Evolutionary conservation across 805 yeast genomes (phyloP), one percentile per base, ranked within the genome.

Genomic region (Hanseniaspora osmophila): DNA sequence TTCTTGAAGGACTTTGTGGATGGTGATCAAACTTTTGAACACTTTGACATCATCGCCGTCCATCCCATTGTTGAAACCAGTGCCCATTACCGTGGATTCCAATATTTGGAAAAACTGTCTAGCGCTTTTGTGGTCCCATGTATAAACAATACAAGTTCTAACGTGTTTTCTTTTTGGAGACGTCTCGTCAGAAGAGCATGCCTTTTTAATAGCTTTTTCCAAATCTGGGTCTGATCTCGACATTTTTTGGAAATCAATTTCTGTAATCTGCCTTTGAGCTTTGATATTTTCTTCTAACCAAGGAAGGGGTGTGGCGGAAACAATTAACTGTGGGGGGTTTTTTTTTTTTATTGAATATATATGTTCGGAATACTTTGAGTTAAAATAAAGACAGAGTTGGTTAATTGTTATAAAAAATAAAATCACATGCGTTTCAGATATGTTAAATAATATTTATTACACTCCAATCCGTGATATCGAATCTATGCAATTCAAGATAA

Each of bases 151-250:
- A 67, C 96, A 86, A 1, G 94, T 86, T 56, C 98, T 71, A 6
- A 90, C 97, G 64, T 90, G 98, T 61, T 90, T 90, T 54, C 98
- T 71, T 63, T 90, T 90, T 1, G 98, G 96, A 0, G 96, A 94
- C 3, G 83, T 73, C 58, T 87, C 96, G 22, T 87, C 96, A 16
- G 74, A 51, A 22, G 81, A 79, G 48, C 94, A 82, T 0, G 98
- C 96, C 66, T 90, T 90, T 58, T 77, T 80, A 33, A 67, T 48
- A 29, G 65, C 60, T 2, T 65, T 61, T 16, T 60, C 64, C 37
- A 74, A 53, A 46, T 73, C 73, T 2, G 67, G 47, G 1, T 66
- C 73, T 2, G 61, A 51, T 41, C 64, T 55, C 13, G 60, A 53
- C 60, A 56, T 56, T 11, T 12, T 40, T 33, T 9, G n/a, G 3